These are phyloP conservation scores for Telopea speciosissima DNA, from an alignment of 177 flowering plant genomes.

Conservation along the genomic window DNA sequence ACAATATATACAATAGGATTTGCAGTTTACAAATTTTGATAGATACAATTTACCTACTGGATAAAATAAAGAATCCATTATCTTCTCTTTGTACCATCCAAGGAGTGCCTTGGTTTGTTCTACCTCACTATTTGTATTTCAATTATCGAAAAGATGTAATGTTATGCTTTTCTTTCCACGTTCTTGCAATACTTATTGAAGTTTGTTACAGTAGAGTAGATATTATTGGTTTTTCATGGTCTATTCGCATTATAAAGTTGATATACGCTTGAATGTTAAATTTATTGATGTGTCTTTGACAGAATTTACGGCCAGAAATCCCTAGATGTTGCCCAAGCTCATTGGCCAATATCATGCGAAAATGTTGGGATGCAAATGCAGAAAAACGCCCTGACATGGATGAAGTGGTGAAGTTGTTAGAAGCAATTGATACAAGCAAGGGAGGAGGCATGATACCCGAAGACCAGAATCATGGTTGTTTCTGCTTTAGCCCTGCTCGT, in stretches of 20 bases:
- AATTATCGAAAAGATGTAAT: too few relatives aligned
- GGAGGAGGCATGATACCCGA: conserved; percentile 99
- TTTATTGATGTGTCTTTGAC: conserved; percentile 4
- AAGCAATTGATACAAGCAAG: conserved; percentile 79
- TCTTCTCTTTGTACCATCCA: background rate
- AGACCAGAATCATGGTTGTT: conserved; percentile 56
- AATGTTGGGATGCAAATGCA: conserved; percentile 79
- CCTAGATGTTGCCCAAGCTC: conserved; percentile 90
- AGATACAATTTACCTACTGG: background rate
- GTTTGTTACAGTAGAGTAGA: background rate
- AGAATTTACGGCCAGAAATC: conserved; percentile 82
- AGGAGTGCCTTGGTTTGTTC: too few relatives aligned
- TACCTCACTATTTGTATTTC: too few relatives aligned
- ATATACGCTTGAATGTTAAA: background rate
- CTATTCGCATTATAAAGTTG: background rate
- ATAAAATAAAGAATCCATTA: background rate
- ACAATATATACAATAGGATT: background rate
- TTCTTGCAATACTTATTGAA: background rate
- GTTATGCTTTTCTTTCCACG: too few relatives aligned
- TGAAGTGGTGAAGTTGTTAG: conserved; percentile 76
- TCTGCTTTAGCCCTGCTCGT: conserved; percentile 57
- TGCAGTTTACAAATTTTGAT: background rate
- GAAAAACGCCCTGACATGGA: conserved; percentile 85
- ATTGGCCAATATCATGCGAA: conserved; percentile 65
- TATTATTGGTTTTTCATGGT: background rate